Base-by-base conservation (phyloP, 179 eudicot species). In the Amaranthus tricolor region DNA sequence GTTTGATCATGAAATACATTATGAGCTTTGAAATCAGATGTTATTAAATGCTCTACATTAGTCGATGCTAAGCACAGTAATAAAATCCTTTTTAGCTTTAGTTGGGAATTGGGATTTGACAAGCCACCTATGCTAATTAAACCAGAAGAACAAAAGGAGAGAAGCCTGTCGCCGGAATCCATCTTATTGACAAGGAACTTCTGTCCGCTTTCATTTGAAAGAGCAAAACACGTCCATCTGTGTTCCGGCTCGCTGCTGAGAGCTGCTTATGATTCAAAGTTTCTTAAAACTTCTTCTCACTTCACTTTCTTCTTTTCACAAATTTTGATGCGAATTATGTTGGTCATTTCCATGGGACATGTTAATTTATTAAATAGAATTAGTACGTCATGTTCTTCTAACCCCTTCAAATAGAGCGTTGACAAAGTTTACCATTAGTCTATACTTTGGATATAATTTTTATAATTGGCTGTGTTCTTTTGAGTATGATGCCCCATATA, bases 211-310 rank as follows among this genome's bases (percentile, higher is more conserved):
- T 76, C 89, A 89, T 79, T 69, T 86, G 51, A 89, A 88, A 58
- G 89, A 89, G 62, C 81, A 78, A 77, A 85, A 87, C 73, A 87
- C 90, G 66, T 83, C 49, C 85, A 84, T 52, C 62, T 89, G 56
- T 81, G 71, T 45, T 89, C 96, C 49, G 83, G 86, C 40, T 72
- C 92, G 79, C 89, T 79, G 70, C 78, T 94, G 66, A 81, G 75
- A 77, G 94, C 92, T 83, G 79, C 85, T 75, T 95, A 84, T 78
- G 85, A 86, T 82, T 75, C 88, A 31, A 89, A 92, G 96, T 97
- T 94, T 77, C 78, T 78, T 73, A 66, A 24, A 24, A 21, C 44
- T 20, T 17, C 12, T 48, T 24, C 58, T 68, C 49, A 77, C 16
- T 72, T 71, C 45, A 57, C 64, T 74, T 68, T 77, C 67, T 69